Evolutionary conservation across 352 stramenopile genomes (phyloP).

Genomic region (Pythium rhizo-oryzae): DNA sequence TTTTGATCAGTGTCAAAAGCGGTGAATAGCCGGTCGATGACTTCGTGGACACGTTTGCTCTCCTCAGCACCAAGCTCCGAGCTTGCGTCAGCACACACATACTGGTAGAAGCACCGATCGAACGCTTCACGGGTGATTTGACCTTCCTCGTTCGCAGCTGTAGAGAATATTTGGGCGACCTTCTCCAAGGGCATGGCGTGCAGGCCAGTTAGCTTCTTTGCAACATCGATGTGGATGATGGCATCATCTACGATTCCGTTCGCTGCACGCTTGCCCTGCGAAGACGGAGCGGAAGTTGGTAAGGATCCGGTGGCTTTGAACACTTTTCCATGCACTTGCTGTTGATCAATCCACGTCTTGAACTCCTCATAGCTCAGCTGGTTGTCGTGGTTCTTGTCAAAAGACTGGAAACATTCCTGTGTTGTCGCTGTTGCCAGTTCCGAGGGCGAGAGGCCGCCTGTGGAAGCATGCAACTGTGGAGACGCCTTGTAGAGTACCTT

Average conservation of each 20-base stretch:
- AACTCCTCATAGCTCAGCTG: constrained; percentile 87
- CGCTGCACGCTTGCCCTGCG: not conserved
- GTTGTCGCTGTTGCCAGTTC: constrained; percentile 79
- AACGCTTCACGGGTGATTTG: constrained; percentile 68
- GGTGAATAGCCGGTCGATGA: constrained; percentile 76
- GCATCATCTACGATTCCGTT: constrained; percentile 1
- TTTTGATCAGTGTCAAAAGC: constrained; percentile 80
- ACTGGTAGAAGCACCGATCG: constrained; percentile 78
- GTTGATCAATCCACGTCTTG: constrained; percentile 66
- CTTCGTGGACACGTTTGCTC: constrained; percentile 63
- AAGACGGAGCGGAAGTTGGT: constrained; percentile 5
- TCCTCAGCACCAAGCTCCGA: constrained; percentile 43
- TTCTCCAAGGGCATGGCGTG: constrained; percentile 64
- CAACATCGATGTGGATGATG: constrained; percentile 66
- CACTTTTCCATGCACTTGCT: constrained; percentile 37
- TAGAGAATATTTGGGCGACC: constrained; percentile 60
- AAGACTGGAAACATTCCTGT: constrained; percentile 72
- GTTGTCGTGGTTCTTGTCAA: constrained; percentile 77
- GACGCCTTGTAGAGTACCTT: constrained; percentile 88
- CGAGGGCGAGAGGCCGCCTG: constrained; percentile 47
- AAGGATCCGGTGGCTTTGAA: not conserved
- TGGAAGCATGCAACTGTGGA: constrained; percentile 55
- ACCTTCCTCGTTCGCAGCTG: constrained; percentile 47
- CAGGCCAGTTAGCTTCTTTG: constrained; percentile 71
- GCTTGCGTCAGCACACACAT: constrained; percentile 47